Percentiles rank a stretch among this genome's conserved stretches.
These are phyloP conservation scores for Pterulicium gracile DNA, from an alignment of 1,284 basidiomycete species.

Conservation along the genomic window DNA sequence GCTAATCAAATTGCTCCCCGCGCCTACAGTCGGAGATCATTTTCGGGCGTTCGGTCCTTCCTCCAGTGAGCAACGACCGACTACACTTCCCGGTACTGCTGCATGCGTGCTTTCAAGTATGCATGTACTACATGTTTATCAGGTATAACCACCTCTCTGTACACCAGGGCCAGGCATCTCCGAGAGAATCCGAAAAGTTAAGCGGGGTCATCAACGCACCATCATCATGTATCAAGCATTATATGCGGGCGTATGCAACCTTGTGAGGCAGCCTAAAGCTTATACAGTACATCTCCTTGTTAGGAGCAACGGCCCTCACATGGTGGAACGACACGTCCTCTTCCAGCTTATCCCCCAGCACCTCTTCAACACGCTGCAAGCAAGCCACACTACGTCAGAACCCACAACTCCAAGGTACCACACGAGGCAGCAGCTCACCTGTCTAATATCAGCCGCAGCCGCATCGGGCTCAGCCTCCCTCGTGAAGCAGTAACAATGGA, in stretches of 20 bases:
- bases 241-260: conserved; percentile 32
- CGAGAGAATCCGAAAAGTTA: too few relatives aligned
- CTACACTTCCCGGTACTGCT: too few relatives aligned
- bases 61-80: too few relatives aligned
- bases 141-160: too few relatives aligned
- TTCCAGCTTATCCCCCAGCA: conserved; percentile 47
- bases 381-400: conserved; percentile 10
- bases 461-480: conserved; percentile 65
- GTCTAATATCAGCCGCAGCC: conserved; percentile 68
- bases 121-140: too few relatives aligned
- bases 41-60: too few relatives aligned
- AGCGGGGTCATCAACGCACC: too few relatives aligned
- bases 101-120: too few relatives aligned
- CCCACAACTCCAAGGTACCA: neutral
- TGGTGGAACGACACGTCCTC: conserved; percentile 55
- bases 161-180: too few relatives aligned
- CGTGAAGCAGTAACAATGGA: conserved; percentile 97
- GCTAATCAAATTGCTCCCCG: too few relatives aligned
- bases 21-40: too few relatives aligned
- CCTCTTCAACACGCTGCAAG: conserved; percentile 61
- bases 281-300: conserved; percentile 98
- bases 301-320: conserved; percentile 91
- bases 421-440: conserved; percentile 47
- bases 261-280: conserved; percentile 74
- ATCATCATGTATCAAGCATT: too few relatives aligned